Base-by-base conservation (phyloP, 345 rosid species). In the Eutrema japonicum region DNA sequence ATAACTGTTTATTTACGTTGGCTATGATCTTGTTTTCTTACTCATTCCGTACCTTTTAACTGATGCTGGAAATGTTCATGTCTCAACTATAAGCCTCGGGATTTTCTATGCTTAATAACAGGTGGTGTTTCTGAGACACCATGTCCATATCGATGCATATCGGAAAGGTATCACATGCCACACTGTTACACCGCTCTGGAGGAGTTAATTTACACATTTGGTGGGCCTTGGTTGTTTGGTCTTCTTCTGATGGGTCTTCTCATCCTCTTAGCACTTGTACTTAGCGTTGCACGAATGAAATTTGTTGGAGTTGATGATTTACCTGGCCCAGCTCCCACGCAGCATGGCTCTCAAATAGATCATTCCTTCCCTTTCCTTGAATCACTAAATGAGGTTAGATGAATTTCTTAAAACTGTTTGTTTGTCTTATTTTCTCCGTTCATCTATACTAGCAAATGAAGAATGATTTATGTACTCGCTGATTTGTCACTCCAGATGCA, bases 241-340 rank as follows among this genome's bases (percentile, higher is more conserved):
- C 87, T 95, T 79, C 84, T 92, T 77, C 90, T 95, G 41, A 41
- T 92, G 68, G 96, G 91, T 73, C 96, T 95, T 64, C 88, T 95
- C 65, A 78, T 95, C 79, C 94, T 95, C 66, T 84, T 95, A 76
- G 97, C 99, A 6, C 74, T 95, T 80, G 97, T 95, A 71, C 97
- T 95, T 59, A 95, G 99, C 78, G 98, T 95, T 77, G 99, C 99
- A 43, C 83, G 98, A 72, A 92, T 95, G 92, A 95, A 92, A 83
- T 92, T 88, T 80, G 97, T 90, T 46, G 99, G 94, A 66, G 93
- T 87, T 71, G 99, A 95, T 83, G 99, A 95, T 74, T 81, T 83
- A 78, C 88, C 96, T 16, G 98, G 94, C 53, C 90, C 96, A 38
- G 91, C 91, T 70, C 92, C 99, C 69, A 90, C 96, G 35, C 98